Conservation (phyloP, 805 yeast genomes). For the Teunomyces lycoperdinae region DNA sequence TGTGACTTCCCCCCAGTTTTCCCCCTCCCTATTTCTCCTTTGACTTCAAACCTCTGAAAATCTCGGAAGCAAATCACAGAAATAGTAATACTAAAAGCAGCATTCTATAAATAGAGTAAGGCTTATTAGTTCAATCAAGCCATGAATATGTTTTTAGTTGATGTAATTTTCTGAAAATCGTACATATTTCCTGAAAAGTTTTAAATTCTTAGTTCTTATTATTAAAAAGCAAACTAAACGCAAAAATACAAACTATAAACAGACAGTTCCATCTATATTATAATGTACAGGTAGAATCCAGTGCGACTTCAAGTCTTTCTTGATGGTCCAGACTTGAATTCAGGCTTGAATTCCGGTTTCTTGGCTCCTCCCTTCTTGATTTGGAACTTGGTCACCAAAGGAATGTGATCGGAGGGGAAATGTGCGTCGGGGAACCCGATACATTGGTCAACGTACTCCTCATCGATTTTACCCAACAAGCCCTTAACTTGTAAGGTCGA, state of each 20-base stretch:
- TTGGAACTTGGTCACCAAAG: slow-evolving; percentile 77
- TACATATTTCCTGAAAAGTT: neutral
- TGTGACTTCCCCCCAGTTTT: no score
- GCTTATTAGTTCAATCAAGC: no score
- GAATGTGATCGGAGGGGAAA: slow-evolving; percentile 92
- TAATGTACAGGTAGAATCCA: slow-evolving; percentile 1
- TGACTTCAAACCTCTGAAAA: no score
- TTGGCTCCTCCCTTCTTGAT: slow-evolving; percentile 49
- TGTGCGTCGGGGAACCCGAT: slow-evolving; percentile 94
- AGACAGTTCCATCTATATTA: neutral
- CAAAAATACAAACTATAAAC: slow-evolving; percentile 4
- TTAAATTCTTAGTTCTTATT: neutral
- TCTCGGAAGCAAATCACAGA: no score
- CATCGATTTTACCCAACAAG: slow-evolving; percentile 78
- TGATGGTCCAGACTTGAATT: slow-evolving; percentile 39
- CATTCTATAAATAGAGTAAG: no score
- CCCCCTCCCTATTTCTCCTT: no score
- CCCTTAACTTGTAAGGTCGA: slow-evolving; percentile 79
- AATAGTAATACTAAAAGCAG: no score
- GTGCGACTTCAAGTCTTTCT: slow-evolving; percentile 28
- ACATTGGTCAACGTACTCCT: slow-evolving; percentile 66
- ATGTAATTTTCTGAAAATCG: no score
- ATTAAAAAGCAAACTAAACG: neutral
- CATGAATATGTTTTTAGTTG: no score
- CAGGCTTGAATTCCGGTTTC: slow-evolving; percentile 45